These are phyloP conservation scores for Acanthamoeba healyi DNA, from an alignment of 208 protist genomes.

Conservation along the genomic window DNA sequence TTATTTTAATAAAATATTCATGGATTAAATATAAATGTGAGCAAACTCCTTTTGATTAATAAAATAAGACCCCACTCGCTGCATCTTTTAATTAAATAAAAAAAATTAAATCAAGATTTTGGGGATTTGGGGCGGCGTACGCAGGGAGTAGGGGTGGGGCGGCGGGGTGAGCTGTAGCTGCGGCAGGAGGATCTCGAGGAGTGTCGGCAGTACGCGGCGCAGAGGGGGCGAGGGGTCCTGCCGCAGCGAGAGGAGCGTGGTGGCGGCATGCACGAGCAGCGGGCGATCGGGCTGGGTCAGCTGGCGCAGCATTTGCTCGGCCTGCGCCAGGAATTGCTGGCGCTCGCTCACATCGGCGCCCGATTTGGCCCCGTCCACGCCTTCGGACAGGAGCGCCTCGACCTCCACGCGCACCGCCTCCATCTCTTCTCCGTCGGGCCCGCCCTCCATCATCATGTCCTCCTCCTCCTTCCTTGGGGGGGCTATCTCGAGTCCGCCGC, in stretches of 20 bases:
- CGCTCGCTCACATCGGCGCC: not conserved
- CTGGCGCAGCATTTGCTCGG: not conserved
- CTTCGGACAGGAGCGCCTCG: not conserved
- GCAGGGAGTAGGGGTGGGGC: not conserved
- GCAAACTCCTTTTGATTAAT: too few relatives aligned
- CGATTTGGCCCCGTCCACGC: not conserved
- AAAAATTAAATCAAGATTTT: too few relatives aligned
- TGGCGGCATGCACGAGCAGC: not conserved
- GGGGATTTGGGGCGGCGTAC: too few relatives aligned
- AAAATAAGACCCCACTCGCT: too few relatives aligned
- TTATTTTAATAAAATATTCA: too few relatives aligned
- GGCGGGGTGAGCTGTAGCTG: not conserved
- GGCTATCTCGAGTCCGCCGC: too few relatives aligned
- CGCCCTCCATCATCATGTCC: too few relatives aligned
- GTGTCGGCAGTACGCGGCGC: not conserved
- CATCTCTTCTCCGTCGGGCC: too few relatives aligned
- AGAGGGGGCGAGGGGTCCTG: not conserved
- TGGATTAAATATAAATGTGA: too few relatives aligned
- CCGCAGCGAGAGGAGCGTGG: not conserved
- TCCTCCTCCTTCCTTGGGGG: too few relatives aligned
- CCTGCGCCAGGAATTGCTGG: not conserved
- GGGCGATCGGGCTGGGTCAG: not conserved
- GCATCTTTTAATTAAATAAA: too few relatives aligned
- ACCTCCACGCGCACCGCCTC: not conserved
- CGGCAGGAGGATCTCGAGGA: not conserved